These are phyloP conservation scores for Agaricus blazei DNA, from an alignment of 768 basidiomycete genomes.

Conservation along the genomic window DNA sequence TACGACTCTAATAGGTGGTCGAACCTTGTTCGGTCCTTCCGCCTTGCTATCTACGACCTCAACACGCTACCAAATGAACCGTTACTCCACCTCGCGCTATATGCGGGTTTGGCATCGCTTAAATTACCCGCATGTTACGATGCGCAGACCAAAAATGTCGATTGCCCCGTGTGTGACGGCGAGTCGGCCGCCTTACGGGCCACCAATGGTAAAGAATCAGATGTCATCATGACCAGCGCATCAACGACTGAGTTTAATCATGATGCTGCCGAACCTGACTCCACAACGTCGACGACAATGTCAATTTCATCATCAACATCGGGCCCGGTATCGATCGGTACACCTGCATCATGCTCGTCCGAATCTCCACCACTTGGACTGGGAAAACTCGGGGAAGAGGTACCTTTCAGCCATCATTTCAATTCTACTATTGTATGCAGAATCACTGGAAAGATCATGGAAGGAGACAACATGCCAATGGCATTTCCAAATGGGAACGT, in stretches of 20 bases:
- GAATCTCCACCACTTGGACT: slow-evolving; percentile 43
- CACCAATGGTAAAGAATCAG: background rate
- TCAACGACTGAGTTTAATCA: slow-evolving; percentile 1
- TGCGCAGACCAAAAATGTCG: slow-evolving; percentile 57
- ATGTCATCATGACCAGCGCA: slow-evolving; percentile 5
- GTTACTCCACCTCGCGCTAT: slow-evolving; percentile 80
- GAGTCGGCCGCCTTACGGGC: slow-evolving; percentile 27
- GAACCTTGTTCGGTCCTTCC: slow-evolving; percentile 71
- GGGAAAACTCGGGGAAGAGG: slow-evolving; percentile 73
- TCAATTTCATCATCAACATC: background rate
- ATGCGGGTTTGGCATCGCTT: slow-evolving; percentile 86
- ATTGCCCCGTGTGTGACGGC: slow-evolving; percentile 89
- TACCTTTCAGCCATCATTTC: slow-evolving; percentile 89
- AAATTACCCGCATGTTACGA: slow-evolving; percentile 85
- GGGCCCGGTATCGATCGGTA: background rate
- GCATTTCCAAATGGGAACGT: slow-evolving; percentile 88
- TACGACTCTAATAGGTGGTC: slow-evolving; percentile 82
- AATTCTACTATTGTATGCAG: slow-evolving; percentile 95
- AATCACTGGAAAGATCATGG: slow-evolving; percentile 91
- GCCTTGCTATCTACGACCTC: slow-evolving; percentile 79
- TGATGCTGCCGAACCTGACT: background rate
- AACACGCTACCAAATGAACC: slow-evolving; percentile 88
- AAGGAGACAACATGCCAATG: slow-evolving; percentile 90
- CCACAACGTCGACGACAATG: slow-evolving; percentile 2
- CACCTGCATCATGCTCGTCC: background rate